Evolutionary conservation across 2,329 filamentous ascomycete genomes (phyloP), one percentile per base, ranked within the genome.

Genomic region (Alternaria postmessia): DNA sequence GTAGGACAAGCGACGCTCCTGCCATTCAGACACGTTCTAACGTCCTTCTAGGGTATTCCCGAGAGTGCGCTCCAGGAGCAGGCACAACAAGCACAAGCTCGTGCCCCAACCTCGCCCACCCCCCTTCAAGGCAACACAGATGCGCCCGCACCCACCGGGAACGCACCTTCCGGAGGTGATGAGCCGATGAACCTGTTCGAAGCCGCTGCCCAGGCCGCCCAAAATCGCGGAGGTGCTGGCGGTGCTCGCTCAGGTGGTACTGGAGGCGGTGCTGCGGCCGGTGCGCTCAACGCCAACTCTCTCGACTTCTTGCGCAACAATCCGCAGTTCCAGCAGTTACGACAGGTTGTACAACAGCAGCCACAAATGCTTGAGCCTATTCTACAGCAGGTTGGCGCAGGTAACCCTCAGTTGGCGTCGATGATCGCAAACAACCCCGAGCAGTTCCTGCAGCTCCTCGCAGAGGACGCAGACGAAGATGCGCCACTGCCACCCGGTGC

Each of bases 361-460:
- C 95, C 95, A 18, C 91, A 95, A 78, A 99, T 99, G 95, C 89
- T 99, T 22, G 95, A 99, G 83, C 94, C 95, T 7, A 98, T 99
- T 69, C 85, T 99, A 57, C 94, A 98, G 81, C 94, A 97, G 81
- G 92, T 99, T 38, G 94, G 93, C 36, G 91, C 93, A 22, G 94
- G 94, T 26, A 99, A 99, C 82, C 95, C 95, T 18, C 91, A 96
- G 77, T 88, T 99, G 56, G 95, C 95, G 7, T 90, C 94, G 78
- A 86, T 97, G 76, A 99, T 99, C 66, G 91, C 91, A 41, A 88
- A 91, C 75, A 93, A 98, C 79, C 94, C 93, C 7, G 93, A 97
- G 54, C 92, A 96, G 76, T 99, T 99, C 78, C 85, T 99, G 65
- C 90, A 92, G 77, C 83, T 99, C 52, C 85, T 99, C 57, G 91